Evolutionary conservation across 2,329 filamentous ascomycete genomes (phyloP), one percentile per base, ranked within the genome.

Genomic region (Knufia petricola): DNA sequence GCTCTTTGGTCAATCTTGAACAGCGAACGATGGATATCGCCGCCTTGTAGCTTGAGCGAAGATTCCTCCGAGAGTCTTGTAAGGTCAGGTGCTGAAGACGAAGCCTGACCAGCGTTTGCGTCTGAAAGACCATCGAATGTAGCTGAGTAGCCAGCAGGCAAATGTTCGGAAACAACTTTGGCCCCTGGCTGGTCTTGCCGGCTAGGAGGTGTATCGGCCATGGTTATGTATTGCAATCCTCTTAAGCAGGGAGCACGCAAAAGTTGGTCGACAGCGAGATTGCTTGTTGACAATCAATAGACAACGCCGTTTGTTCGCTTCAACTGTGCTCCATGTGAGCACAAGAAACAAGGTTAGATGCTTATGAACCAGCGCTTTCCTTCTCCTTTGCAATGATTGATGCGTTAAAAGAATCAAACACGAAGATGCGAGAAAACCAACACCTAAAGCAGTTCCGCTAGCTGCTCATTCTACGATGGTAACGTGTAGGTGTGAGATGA

Each of bases 21-120:
- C 28, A 89, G 75, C 58, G 86, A 82, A 28, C 85, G 80, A 61
- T 88, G 84, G 19, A 89, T 82, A 59, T 89, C 85, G 34, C 85
- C 85, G 45, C 85, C 85, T 60, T 84, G 84, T 2, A 88, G 71
- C 50, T 72, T 78, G 46, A 88, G 69, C 0, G 85, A 88, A 1
- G 83, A 87, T 51, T 82, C 77, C 38, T 66, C 41, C 12, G 21
- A 21, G 15, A 17, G 9, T 21, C 23, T 13, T 17, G 46, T 34
- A 4, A 49, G 20, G 20, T 50, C 23, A 10, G 39, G 20, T 19
- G 46, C 32, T 24, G 49, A 51, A 15, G 21, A 15, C 4, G 39
- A 43, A 3, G 50, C 50, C 12, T 21, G 6, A 10, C 45, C 37
- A 21, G 28, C 26, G 7, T 39, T 49, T 40, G 36, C 20, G 20